Conservation (phyloP, 2,329 filamentous ascomycete species). For the Cadophora malorum region DNA sequence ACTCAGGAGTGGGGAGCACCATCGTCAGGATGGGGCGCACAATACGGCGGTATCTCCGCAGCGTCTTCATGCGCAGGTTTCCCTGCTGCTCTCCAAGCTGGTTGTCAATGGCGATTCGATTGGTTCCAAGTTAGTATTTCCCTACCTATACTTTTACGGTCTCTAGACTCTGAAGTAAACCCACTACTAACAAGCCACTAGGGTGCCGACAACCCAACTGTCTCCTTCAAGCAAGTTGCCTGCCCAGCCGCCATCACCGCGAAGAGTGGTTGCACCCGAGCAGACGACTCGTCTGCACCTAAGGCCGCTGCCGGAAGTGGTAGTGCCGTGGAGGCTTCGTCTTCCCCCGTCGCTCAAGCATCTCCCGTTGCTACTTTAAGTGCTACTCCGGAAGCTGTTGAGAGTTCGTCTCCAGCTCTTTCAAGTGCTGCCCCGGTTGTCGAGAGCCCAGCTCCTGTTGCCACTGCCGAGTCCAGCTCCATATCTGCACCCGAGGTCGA, state of each 20-base stretch:
- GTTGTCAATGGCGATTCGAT: constrained; percentile 60
- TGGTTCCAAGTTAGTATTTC: constrained; percentile 50
- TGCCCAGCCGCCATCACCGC: constrained; percentile 55
- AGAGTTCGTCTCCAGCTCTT: neutral
- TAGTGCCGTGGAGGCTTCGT: neutral
- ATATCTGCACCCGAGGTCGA: neutral
- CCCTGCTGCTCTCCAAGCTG: constrained; percentile 51
- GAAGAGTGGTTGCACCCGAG: constrained; percentile 50
- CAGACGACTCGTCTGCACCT: constrained; percentile 28
- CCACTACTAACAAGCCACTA: constrained; percentile 24
- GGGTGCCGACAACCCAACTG: constrained; percentile 54
- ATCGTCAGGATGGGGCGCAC: constrained; percentile 51
- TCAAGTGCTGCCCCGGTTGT: neutral
- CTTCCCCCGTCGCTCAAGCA: constrained; percentile 2
- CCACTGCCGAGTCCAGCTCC: neutral
- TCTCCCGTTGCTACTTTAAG: neutral
- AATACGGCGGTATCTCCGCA: constrained; percentile 56
- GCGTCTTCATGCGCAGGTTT: constrained; percentile 53
- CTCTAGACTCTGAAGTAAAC: neutral
- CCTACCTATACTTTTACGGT: neutral
- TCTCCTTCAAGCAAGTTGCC: constrained; percentile 54
- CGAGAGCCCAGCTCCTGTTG: neutral
- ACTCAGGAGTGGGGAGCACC: constrained; percentile 54
- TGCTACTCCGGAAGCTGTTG: constrained; percentile 5
- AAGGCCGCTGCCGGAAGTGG: constrained; percentile 13